Evolutionary conservation across 1,284 basidiomycete species (phyloP), one percentile per base, ranked within the genome.

Genomic region (Marasmius oreades): DNA sequence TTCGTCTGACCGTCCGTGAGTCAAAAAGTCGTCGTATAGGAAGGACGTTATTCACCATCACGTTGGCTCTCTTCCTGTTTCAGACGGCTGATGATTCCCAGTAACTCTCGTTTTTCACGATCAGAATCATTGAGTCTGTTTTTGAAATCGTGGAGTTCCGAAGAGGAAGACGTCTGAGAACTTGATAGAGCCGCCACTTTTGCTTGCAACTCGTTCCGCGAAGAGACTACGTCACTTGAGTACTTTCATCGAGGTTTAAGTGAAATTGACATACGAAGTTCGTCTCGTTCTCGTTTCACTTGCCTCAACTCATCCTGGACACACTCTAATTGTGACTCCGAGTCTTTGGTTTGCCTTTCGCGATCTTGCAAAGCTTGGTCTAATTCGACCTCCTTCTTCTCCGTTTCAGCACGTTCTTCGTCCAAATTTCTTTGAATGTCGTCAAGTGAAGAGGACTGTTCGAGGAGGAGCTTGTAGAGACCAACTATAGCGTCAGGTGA

Each of bases 291-390:
- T 45, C 74, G 69, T 69, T 81, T 85, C 28, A 79, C 68, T 58
- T 76, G 66, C 26, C 66, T 68, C 4, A 89, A 66, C 61, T 92
- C 84, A 28, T 75, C 74, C 60, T 82, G 80, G 3, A 78, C 66
- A 44, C 63, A 62, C 56, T 85, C 80, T 26, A 84, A 59, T 1
- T 78, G 69, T 0, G 64, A 63, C 62, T 88, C 85, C 5, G 84
- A 65, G 33, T 88, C 84, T 52, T 76, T 79, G 3, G 78, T 68
- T 51, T 77, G 69, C 7, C 75, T 78, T 65, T 91, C 88, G 51
- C 77, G 79, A 67, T 92, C 89, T 65, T 90, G 86, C 45, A 90
- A 68, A 23, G 85, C 84, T 69, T 91, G 87, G 68, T 93, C 90
- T 47, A 91, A 73, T 65, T 92, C 89, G 2, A 92, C 75, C 45